These are phyloP conservation scores for Penicillium expansum DNA, from an alignment of 2,329 filamentous ascomycete genomes.

Conservation along the genomic window DNA sequence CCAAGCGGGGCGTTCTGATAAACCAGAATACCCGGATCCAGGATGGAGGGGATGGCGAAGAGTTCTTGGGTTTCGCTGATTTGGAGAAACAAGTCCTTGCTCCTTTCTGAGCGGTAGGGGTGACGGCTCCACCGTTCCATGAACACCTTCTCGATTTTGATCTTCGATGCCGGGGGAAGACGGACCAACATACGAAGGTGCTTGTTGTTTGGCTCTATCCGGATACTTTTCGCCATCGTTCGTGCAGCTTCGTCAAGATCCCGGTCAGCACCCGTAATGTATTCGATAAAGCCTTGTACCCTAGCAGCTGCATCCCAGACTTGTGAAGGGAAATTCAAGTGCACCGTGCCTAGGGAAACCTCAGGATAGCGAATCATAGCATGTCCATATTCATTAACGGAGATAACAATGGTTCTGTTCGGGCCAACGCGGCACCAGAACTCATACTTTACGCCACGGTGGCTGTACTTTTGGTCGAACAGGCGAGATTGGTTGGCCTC, in stretches of 20 bases:
- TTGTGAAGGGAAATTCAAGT: slow-evolving; percentile 39
- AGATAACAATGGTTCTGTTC: slow-evolving; percentile 32
- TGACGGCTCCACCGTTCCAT: slow-evolving; percentile 38
- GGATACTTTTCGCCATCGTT: slow-evolving; percentile 35
- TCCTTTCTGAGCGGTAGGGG: slow-evolving; percentile 19
- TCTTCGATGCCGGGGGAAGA: slow-evolving; percentile 20
- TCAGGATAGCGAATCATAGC: slow-evolving; percentile 27
- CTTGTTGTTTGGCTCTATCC: slow-evolving; percentile 29
- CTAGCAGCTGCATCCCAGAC: slow-evolving; percentile 42
- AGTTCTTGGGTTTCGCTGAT: slow-evolving; percentile 42
- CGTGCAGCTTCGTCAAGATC: slow-evolving; percentile 31
- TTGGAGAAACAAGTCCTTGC: slow-evolving; percentile 33
- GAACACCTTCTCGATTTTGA: slow-evolving; percentile 32
- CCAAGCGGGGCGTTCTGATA: slow-evolving; percentile 25
- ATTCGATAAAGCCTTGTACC: slow-evolving; percentile 30
- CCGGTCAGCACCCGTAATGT: slow-evolving; percentile 18
- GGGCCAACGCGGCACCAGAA: slow-evolving; percentile 38
- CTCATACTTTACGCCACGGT: slow-evolving; percentile 35
- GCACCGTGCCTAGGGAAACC: slow-evolving; percentile 33
- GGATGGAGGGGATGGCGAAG: slow-evolving; percentile 17
- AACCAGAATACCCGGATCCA: slow-evolving; percentile 27
- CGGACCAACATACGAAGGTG: slow-evolving; percentile 30
- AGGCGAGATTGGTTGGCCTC: slow-evolving; percentile 22
- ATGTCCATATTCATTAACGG: slow-evolving; percentile 34
- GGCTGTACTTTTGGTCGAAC: slow-evolving; percentile 28